phyloP scores from a whole-genome alignment of 2,329 filamentous ascomycete species.

The Fusarium napiforme region DNA sequence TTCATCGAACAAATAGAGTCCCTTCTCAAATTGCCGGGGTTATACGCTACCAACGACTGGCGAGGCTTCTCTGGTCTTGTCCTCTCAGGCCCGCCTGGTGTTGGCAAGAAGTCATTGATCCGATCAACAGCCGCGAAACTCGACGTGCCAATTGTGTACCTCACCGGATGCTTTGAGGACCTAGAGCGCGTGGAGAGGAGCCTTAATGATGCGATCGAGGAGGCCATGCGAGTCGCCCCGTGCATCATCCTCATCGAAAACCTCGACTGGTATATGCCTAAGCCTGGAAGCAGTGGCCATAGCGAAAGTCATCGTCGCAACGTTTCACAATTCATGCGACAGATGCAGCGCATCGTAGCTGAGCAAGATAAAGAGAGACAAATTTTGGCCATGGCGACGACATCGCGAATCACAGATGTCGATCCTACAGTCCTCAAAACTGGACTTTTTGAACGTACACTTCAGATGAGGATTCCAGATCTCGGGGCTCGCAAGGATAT shows the following conservation, averaged over 20 bases:
- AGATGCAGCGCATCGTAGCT: conserved; percentile 83
- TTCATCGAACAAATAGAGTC: background rate
- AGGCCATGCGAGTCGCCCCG: conserved; percentile 85
- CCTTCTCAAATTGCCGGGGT: conserved; percentile 37
- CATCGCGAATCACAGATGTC: conserved; percentile 86
- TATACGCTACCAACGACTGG: conserved; percentile 27
- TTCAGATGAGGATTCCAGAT: conserved; percentile 89
- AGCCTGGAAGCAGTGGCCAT: conserved; percentile 78
- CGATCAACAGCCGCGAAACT: conserved; percentile 78
- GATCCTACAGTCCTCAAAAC: conserved; percentile 80
- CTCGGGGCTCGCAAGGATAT: conserved; percentile 82
- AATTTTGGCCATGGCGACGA: conserved; percentile 91
- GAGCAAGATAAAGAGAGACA: conserved; percentile 77
- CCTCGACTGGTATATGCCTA: conserved; percentile 85
- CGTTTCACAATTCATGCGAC: conserved; percentile 82
- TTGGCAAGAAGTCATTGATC: conserved; percentile 82
- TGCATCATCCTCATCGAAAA: conserved; percentile 93
- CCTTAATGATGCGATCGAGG: conserved; percentile 66
- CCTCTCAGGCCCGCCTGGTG: conserved; percentile 81
- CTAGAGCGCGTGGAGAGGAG: conserved; percentile 54
- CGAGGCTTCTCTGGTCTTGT: conserved; percentile 66
- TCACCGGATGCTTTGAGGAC: conserved; percentile 52
- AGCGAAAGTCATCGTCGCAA: conserved; percentile 92
- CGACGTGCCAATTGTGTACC: conserved; percentile 77
- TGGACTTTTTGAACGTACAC: conserved; percentile 83